Evolutionary conservation across 345 rosid genomes (phyloP).

Genomic region (Acer negundo): DNA sequence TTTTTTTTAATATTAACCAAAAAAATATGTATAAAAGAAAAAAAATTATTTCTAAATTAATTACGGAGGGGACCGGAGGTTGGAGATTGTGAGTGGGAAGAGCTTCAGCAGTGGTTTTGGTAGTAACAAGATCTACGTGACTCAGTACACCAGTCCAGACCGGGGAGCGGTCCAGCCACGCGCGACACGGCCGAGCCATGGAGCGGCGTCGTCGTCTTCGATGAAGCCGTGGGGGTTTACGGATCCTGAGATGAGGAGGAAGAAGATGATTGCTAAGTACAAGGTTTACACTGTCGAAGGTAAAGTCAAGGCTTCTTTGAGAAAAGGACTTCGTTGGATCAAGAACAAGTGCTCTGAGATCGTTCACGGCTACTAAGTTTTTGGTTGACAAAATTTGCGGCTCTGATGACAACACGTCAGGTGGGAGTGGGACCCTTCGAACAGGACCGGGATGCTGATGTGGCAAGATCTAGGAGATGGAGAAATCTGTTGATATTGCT

Average conservation of each 20-base stretch:
- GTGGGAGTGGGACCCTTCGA: neutral
- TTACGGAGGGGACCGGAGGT: slow-evolving; percentile 35
- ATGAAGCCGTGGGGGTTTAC: slow-evolving; percentile 45
- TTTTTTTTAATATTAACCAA: too few species aligned
- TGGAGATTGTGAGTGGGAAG: slow-evolving; percentile 59
- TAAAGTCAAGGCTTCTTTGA: slow-evolving; percentile 54
- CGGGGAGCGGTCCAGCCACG: slow-evolving; percentile 32
- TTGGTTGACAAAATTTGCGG: neutral
- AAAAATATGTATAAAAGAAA: too few species aligned
- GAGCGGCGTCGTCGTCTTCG: slow-evolving; percentile 19
- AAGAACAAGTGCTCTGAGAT: slow-evolving; percentile 56
- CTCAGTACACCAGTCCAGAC: slow-evolving; percentile 31
- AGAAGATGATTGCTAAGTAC: slow-evolving; percentile 60
- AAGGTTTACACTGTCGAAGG: slow-evolving; percentile 71
- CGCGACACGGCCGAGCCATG: slow-evolving; percentile 27
- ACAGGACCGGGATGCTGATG: neutral
- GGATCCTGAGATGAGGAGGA: slow-evolving; percentile 57
- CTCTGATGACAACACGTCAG: slow-evolving; percentile 25
- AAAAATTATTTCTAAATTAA: too few species aligned
- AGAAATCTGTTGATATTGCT: neutral
- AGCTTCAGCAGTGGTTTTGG: slow-evolving; percentile 22
- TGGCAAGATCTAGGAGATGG: slow-evolving; percentile 16
- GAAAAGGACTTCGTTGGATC: slow-evolving; percentile 64
- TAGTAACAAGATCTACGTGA: slow-evolving; percentile 38
- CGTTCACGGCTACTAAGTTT: slow-evolving; percentile 37